Conservation (phyloP, 2,329 filamentous ascomycete genomes). For the Phaeosphaeriaceae sp. region DNA sequence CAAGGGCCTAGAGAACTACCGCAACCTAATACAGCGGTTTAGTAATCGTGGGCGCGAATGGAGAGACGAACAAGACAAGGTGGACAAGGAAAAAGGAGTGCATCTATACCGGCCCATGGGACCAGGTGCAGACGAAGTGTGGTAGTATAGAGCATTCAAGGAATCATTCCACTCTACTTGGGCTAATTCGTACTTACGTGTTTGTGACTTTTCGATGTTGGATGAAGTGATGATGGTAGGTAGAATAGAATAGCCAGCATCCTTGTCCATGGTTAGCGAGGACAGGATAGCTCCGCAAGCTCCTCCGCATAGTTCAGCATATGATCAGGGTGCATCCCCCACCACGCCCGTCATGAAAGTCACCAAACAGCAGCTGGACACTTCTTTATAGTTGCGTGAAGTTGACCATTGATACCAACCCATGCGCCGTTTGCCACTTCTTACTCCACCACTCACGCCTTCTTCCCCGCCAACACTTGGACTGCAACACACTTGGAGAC, state of each 20-base stretch:
- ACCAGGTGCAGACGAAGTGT: conserved; percentile 27
- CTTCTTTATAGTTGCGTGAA: background rate
- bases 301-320: conserved; percentile 17
- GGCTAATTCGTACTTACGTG: too few species aligned
- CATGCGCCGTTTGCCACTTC: background rate
- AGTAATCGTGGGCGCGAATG: conserved; percentile 64
- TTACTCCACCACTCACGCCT: background rate
- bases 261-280: conserved; percentile 3
- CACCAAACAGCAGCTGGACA: background rate
- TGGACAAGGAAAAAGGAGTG: conserved; percentile 55
- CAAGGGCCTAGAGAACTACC: conserved; percentile 51
- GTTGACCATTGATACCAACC: background rate
- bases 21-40: conserved; percentile 51
- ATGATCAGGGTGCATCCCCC: conserved; percentile 10
- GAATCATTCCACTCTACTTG: too few species aligned
- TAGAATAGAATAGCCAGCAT: background rate
- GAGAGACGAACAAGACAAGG: conserved; percentile 61
- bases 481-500: conserved; percentile 1
- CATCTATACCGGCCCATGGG: conserved; percentile 43
- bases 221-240: background rate
- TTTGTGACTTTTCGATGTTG: background rate
- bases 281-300: conserved; percentile 24
- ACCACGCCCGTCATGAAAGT: conserved; percentile 11
- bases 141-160: too few species aligned
- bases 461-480: background rate